These are phyloP conservation scores for Huntiella abstrusa DNA, from an alignment of 2,329 filamentous ascomycete genomes.

Conservation along the genomic window DNA sequence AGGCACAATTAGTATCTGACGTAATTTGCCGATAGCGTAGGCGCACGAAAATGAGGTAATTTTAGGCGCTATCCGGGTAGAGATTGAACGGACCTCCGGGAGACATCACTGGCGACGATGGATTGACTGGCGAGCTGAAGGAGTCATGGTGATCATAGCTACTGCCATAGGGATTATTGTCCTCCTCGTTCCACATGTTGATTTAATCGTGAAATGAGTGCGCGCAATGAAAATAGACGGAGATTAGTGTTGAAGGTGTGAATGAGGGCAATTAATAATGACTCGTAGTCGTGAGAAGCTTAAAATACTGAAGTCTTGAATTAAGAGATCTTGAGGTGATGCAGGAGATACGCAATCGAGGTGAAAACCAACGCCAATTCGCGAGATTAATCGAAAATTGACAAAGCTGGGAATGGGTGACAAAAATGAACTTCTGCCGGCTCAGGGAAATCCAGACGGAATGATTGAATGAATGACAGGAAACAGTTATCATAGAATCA, in stretches of 20 bases:
- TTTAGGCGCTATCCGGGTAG: background rate
- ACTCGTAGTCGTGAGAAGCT: too few relatives aligned
- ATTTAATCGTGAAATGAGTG: slow-evolving; percentile 14
- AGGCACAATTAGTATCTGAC: slow-evolving; percentile 2
- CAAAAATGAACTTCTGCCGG: too few relatives aligned
- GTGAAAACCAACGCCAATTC: too few relatives aligned
- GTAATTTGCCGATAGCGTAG: background rate
- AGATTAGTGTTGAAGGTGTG: background rate
- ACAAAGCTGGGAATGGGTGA: too few relatives aligned
- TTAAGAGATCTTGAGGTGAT: too few relatives aligned
- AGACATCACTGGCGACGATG: slow-evolving; percentile 36
- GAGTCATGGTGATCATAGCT: slow-evolving; percentile 81
- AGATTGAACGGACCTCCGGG: slow-evolving; percentile 34
- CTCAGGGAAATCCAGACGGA: too few relatives aligned
- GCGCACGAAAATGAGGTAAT: background rate
- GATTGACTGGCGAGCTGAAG: slow-evolving; percentile 46
- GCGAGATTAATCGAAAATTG: too few relatives aligned
- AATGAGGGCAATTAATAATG: too few relatives aligned
- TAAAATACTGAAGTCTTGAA: too few relatives aligned
- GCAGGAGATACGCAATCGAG: too few relatives aligned
- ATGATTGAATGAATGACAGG: too few relatives aligned
- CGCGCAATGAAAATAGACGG: background rate
- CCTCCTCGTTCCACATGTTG: slow-evolving; percentile 94
- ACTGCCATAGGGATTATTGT: slow-evolving; percentile 88
- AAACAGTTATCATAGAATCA: too few relatives aligned